These are phyloP conservation scores for Phytophthora boehmeriae DNA, from an alignment of 352 stramenopile species.

Conservation along the genomic window DNA sequence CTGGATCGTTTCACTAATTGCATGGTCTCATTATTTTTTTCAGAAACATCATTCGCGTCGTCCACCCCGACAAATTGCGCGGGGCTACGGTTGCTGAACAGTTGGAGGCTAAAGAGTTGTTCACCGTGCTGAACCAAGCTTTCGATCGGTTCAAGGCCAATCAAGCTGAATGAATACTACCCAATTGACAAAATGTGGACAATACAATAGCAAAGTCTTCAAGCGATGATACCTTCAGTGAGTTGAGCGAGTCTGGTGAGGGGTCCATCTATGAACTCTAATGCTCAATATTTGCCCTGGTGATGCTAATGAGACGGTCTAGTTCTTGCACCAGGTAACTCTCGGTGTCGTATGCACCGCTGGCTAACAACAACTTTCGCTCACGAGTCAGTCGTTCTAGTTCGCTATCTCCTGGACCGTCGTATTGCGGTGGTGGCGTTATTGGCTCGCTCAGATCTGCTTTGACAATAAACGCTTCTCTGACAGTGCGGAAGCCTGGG, in stretches of 20 bases:
- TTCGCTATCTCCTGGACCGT: conserved; percentile 22
- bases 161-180: conserved; percentile 13
- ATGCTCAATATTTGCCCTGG: conserved; percentile 29
- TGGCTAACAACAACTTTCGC: conserved; percentile 60
- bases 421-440: conserved; percentile 1
- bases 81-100: conserved; percentile 78
- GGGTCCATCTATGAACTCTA: conserved; percentile 8
- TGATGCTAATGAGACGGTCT: conserved; percentile 54
- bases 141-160: conserved; percentile 85
- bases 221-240: neutral
- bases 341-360: conserved; percentile 60
- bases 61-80: conserved; percentile 88
- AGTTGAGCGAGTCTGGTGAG: neutral
- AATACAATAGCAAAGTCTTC: conserved; percentile 2
- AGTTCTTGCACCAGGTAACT: conserved; percentile 75
- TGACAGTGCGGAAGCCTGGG: neutral
- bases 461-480: neutral
- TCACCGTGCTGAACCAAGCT: conserved; percentile 88
- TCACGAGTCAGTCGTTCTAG: conserved; percentile 59
- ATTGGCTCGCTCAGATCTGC: neutral
- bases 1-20: too few relatives aligned
- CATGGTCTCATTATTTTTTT: conserved; percentile 14
- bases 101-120: conserved; percentile 85
- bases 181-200: conserved; percentile 10
- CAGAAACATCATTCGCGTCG: conserved; percentile 87